phyloP scores from a whole-genome alignment of 2,329 filamentous ascomycete genomes.

The Cercospora sp. region DNA sequence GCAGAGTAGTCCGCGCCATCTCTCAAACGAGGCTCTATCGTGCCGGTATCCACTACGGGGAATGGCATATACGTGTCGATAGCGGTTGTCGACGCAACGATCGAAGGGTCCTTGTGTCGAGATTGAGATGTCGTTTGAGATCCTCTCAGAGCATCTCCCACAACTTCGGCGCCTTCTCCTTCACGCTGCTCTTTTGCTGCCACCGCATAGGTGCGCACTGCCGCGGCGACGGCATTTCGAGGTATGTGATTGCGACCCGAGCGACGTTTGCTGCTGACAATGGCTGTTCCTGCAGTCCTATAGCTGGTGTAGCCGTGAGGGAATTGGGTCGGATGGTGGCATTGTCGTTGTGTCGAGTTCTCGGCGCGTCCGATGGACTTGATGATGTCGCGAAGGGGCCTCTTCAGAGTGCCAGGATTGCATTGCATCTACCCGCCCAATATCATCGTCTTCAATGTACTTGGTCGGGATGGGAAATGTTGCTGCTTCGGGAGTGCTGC shows the following conservation, averaged over 20 bases:
- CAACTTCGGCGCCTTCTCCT: neutral
- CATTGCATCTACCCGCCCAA: conserved; percentile 27
- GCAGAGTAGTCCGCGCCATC: neutral
- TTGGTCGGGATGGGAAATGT: neutral
- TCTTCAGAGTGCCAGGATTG: conserved; percentile 20
- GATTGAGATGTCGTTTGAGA: neutral
- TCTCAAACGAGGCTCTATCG: neutral
- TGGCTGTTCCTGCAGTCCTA: neutral
- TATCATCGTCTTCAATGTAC: conserved; percentile 11
- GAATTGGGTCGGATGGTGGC: neutral
- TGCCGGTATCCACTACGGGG: neutral
- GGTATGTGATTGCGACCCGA: neutral
- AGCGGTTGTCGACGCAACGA: neutral
- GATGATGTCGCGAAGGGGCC: conserved; percentile 28
- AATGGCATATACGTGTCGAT: neutral
- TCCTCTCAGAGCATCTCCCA: neutral
- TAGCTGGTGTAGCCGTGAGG: neutral
- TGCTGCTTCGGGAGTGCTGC: conserved; percentile 4
- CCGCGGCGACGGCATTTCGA: neutral
- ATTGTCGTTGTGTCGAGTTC: neutral
- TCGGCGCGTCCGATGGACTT: conserved; percentile 23
- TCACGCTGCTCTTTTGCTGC: neutral
- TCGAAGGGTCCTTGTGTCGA: neutral
- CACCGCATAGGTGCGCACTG: neutral
- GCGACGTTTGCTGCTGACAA: neutral